Base-by-base conservation (phyloP, 2,329 filamentous ascomycete species). In the Monascus ruber region DNA sequence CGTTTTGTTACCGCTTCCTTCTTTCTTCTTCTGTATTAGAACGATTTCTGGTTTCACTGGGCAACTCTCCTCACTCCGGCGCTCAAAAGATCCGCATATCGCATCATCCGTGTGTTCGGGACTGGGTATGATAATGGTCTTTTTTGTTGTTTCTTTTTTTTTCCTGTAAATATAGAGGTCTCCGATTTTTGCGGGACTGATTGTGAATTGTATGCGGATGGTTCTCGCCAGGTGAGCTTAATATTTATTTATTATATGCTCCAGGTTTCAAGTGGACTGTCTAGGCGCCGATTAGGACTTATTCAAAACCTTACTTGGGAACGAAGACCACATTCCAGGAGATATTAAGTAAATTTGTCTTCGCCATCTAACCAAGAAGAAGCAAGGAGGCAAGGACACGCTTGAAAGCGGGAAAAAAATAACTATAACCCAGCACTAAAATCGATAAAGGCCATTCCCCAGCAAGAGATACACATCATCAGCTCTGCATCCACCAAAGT, bases 161-260 rank as follows among this genome's bases (percentile, higher is more conserved):
- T 54, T 47, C 48, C 50, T 62, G 52, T 66, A 65, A 54, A 65
- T 65, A 66, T 64, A 66, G 55, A 60, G 53, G 54, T 55, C 51
- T 54, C 47, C 48, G 52, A 49, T 50, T 48, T 56, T 48, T 47
- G 44, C 50, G 52, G 51, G 50, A 45, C 43, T 52, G 45, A 45
- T 49, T 50, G 45, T 50, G 45, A 46, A 42, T 47, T 43, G 45
- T 45, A 47, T 11, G 40, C 36, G 40, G 41, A 44, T 29, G 28
- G 28, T 10, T 29, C 42, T 38, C 42, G 46, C 51, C 43, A 48
- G 43, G 48, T 49, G 48, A 44, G 46, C 47, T 51, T 29, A 17
- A 17, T 17, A 17, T 17, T 17, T 17, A 17, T 17, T 17, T 17
- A 17, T 17, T 17, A 17, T 17, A 3, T 17, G 17, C 17, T 17